Evolutionary conservation across 2,329 filamentous ascomycete species (phyloP).

Genomic region (Plectosphaerella sp.): DNA sequence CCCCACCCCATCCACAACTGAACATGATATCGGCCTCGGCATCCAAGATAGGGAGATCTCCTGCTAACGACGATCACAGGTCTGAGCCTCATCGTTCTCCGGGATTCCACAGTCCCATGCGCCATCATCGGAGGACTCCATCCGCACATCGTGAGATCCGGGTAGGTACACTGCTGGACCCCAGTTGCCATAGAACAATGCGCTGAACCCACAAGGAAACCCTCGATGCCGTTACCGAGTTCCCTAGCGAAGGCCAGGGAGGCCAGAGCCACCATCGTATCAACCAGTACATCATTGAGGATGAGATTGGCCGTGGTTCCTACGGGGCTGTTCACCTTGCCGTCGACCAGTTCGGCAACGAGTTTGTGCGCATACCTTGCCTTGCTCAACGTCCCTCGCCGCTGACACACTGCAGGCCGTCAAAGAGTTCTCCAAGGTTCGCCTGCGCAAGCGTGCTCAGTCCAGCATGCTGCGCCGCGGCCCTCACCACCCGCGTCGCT

Average conservation of each 20-base stretch:
- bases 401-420: slow-evolving; percentile 61
- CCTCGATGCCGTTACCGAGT: slow-evolving; percentile 82
- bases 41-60: neutral
- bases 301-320: slow-evolving; percentile 94
- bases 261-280: slow-evolving; percentile 78
- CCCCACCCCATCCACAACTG: slow-evolving; percentile 6
- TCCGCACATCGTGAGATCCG: slow-evolving; percentile 56
- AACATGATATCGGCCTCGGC: no score
- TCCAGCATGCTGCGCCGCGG: slow-evolving; percentile 71
- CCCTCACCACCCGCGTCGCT: slow-evolving; percentile 40
- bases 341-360: slow-evolving; percentile 81
- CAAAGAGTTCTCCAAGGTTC: slow-evolving; percentile 95
- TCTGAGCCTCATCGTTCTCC: slow-evolving; percentile 14
- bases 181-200: neutral
- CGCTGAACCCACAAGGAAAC: slow-evolving; percentile 61
- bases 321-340: slow-evolving; percentile 92
- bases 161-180: slow-evolving; percentile 26
- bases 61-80: slow-evolving; percentile 6
- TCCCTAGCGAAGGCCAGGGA: slow-evolving; percentile 79
- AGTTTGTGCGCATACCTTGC: slow-evolving; percentile 67
- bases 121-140: slow-evolving; percentile 54
- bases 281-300: slow-evolving; percentile 91
- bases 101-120: slow-evolving; percentile 47
- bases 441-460: slow-evolving; percentile 83
- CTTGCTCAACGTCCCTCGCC: neutral